These are phyloP conservation scores for Tylopilus balloui DNA, from an alignment of 768 basidiomycete genomes.

Conservation along the genomic window DNA sequence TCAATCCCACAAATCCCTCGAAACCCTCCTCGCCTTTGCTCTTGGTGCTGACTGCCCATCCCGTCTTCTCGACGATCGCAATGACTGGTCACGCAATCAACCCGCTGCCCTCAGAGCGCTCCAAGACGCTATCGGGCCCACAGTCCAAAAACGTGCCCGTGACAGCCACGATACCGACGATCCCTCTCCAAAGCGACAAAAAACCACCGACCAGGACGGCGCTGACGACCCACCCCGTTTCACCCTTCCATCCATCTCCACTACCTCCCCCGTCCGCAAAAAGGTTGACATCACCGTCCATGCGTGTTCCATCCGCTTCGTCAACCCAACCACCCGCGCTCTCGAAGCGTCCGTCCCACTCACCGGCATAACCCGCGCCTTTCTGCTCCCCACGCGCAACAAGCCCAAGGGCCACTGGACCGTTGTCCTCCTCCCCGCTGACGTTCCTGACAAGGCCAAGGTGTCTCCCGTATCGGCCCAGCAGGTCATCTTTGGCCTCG, in stretches of 20 bases:
- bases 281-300: slow-evolving; percentile 66
- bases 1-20: slow-evolving; percentile 11
- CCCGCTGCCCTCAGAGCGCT: slow-evolving; percentile 23
- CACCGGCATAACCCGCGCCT: slow-evolving; percentile 51
- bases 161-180: slow-evolving; percentile 15
- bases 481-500: slow-evolving; percentile 69
- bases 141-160: slow-evolving; percentile 22
- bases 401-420: slow-evolving; percentile 73
- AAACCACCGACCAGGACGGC: slow-evolving; percentile 12
- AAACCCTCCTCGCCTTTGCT: slow-evolving; percentile 28
- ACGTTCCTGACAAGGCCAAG: slow-evolving; percentile 45
- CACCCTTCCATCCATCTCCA: slow-evolving; percentile 61
- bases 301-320: slow-evolving; percentile 46
- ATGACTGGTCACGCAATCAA: slow-evolving; percentile 26
- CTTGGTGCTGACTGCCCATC: slow-evolving; percentile 27
- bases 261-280: slow-evolving; percentile 72
- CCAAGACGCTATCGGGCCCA: slow-evolving; percentile 6
- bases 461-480: slow-evolving; percentile 35
- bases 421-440: slow-evolving; percentile 55
- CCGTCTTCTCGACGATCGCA: slow-evolving; percentile 6
- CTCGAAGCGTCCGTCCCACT: slow-evolving; percentile 51
- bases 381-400: slow-evolving; percentile 70
- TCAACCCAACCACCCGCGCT: slow-evolving; percentile 44
- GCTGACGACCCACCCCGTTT: slow-evolving; percentile 45
- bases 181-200: slow-evolving; percentile 14